Base-by-base conservation (phyloP, 1,139 yeast genomes). In the Kodamaea anthophila region DNA sequence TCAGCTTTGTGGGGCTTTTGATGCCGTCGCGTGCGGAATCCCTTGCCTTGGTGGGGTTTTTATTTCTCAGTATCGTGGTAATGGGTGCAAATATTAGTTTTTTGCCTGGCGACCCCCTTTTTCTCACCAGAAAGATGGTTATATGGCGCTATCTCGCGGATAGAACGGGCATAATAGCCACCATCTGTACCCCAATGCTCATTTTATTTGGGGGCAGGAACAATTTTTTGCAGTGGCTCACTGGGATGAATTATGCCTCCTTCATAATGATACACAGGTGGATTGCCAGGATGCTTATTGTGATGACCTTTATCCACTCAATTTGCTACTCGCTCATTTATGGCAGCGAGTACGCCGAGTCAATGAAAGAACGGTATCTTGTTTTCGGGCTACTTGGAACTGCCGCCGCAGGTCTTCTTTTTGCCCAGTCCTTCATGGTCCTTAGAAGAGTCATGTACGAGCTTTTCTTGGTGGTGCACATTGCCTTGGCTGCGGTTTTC, bases 401-500 rank as follows among this genome's bases (percentile, higher is more conserved):
- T 18, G 44, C 51, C 28, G 50, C 55, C 10, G 63, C 64, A 5
- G 53, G 57, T 31, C 39, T 64, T 21, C 51, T 62, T 43, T 59
- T 44, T 37, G 46, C 42, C 20, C 59, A 57, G 40, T 65, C 70
- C 3, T 39, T 70, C 34, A 47, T 63, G 25, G 46, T 38, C 26
- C 54, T 69, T 27, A 58, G 76, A 44, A 52, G 68, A 38, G 47
- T 39, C 19, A 59, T 59, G 57, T 70, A 70, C 37, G 76, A 70
- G 39, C 28, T 56, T 3, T 70, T 70, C 39, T 47, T 69, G 30
- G 33, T 55, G 2, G 18, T 55, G 15, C 76, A 70, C 37, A 65
- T 70, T 8, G 26, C 53, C 0, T 37, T 69, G 37, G 74, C 74
- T 1, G 56, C 49, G 0, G 29, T 64, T 8, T 70, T 63, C 41